A percentile compares a stretch with the other conserved stretches of the same genome.
phyloP scores from a whole-genome alignment of 257 asterid genomes.

The Thymus quinquecostatus region DNA sequence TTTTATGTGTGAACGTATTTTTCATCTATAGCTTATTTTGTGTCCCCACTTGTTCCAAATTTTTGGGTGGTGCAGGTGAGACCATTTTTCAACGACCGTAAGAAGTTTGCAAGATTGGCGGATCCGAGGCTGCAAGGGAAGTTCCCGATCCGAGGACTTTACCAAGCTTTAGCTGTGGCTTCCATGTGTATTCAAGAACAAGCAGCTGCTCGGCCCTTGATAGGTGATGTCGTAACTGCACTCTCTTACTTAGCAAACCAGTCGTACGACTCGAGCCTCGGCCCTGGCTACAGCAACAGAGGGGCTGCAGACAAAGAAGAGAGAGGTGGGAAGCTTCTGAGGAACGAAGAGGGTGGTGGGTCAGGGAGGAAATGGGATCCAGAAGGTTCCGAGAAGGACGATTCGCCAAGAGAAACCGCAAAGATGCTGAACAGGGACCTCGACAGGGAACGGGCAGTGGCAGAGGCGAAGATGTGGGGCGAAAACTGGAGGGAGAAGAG shows the following conservation, averaged over 20 bases:
- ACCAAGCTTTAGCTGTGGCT: conserved; percentile 97
- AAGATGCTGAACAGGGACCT: conserved; percentile 68
- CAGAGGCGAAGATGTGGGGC: conserved; percentile 99
- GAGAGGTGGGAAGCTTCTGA: conserved; percentile 53
- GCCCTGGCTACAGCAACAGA: conserved; percentile 29
- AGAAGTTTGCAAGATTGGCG: conserved; percentile 78
- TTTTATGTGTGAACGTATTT: too few species aligned
- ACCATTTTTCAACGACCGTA: conserved; percentile 86
- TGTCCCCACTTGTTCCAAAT: background rate
- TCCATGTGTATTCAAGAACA: conserved; percentile 98
- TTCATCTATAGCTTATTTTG: too few species aligned
- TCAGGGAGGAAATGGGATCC: conserved; percentile 76
- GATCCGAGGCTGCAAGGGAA: conserved; percentile 88
- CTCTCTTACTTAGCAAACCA: conserved; percentile 93
- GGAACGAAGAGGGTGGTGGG: conserved; percentile 77
- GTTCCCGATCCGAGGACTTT: conserved; percentile 86
- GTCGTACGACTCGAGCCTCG: conserved; percentile 56
- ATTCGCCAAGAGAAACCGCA: conserved; percentile 75
- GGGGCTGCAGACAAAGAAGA: conserved; percentile 50
- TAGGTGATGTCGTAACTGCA: conserved; percentile 95
- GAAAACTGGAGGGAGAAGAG: conserved; percentile 91
- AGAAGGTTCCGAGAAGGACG: conserved; percentile 84
- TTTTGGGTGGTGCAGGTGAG: conserved; percentile 63
- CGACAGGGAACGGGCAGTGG: conserved; percentile 94
- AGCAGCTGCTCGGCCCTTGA: conserved; percentile 96